Conservation (phyloP, 2,329 filamentous ascomycete genomes). For the Aspergillus ibericus region DNA sequence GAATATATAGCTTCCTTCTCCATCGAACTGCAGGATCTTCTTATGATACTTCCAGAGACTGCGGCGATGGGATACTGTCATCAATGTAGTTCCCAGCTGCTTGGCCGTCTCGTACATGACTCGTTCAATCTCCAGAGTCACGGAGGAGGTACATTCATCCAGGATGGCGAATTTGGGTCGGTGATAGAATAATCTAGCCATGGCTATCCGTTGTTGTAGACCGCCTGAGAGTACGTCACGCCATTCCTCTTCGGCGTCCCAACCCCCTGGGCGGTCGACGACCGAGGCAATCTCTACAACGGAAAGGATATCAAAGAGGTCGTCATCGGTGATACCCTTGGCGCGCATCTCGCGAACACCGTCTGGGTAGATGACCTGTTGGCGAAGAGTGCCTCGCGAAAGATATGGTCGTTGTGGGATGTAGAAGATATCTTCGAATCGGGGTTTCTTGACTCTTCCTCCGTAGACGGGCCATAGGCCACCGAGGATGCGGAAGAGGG, state of each 20-base stretch:
- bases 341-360: slow-evolving; percentile 81
- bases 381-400: slow-evolving; percentile 84
- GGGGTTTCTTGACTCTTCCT: slow-evolving; percentile 86
- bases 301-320: slow-evolving; percentile 73
- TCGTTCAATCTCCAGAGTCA: slow-evolving; percentile 93
- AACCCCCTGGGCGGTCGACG: slow-evolving; percentile 75
- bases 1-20: slow-evolving; percentile 88
- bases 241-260: slow-evolving; percentile 97
- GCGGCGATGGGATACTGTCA: slow-evolving; percentile 90
- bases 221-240: slow-evolving; percentile 89
- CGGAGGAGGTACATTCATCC: slow-evolving; percentile 92
- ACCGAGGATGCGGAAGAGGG: slow-evolving; percentile 91
- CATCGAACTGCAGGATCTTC: slow-evolving; percentile 94
- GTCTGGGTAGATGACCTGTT: slow-evolving; percentile 97
- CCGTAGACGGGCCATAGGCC: slow-evolving; percentile 98
- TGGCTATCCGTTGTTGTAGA: slow-evolving; percentile 92
- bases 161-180: slow-evolving; percentile 89
- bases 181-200: slow-evolving; percentile 95
- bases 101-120: slow-evolving; percentile 98
- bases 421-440: slow-evolving; percentile 94
- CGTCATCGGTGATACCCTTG: slow-evolving; percentile 77
- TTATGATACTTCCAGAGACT: slow-evolving; percentile 97
- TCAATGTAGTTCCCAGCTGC: slow-evolving; percentile 83
- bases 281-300: slow-evolving; percentile 82
- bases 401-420: slow-evolving; percentile 95